Percentiles rank a stretch among this genome's conserved stretches.
phyloP scores from a whole-genome alignment of 202 grass and related monocot species.

The Schoenoplectus triqueter region DNA sequence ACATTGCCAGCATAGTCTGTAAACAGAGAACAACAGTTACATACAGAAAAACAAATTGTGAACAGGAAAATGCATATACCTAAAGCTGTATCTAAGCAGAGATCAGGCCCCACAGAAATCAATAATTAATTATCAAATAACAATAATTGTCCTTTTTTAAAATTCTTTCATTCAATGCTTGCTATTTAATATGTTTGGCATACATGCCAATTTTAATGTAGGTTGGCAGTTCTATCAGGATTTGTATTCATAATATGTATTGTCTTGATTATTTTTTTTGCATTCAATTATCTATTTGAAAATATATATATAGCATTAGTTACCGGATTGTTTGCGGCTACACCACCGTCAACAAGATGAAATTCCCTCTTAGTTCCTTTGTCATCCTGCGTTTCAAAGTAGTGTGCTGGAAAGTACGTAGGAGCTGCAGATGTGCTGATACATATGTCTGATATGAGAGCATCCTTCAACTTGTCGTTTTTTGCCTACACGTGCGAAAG shows the following conservation, averaged over 20 bases:
- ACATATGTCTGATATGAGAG: constrained; percentile 74
- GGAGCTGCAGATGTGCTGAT: constrained; percentile 74
- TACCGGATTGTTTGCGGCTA: constrained; percentile 71
- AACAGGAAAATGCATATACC: neutral
- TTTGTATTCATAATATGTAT: neutral
- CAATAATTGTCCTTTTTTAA: neutral
- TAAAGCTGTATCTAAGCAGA: neutral
- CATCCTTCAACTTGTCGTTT: constrained; percentile 45
- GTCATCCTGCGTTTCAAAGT: constrained; percentile 43
- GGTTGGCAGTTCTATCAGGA: neutral
- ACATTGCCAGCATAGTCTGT: constrained; percentile 63
- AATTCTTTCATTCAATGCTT: neutral
- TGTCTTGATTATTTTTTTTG: neutral
- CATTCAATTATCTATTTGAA: neutral
- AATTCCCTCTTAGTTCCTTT: constrained; percentile 25
- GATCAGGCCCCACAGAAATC: neutral
- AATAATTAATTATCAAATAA: neutral
- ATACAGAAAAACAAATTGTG: neutral
- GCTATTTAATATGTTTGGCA: neutral
- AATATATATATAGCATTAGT: neutral
- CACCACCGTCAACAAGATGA: constrained; percentile 67
- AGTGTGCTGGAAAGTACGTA: constrained; percentile 72
- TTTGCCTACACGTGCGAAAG: constrained; percentile 34
- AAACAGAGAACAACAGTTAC: neutral
- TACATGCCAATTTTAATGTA: neutral